Percentiles rank a stretch among this genome's conserved stretches.
These are phyloP conservation scores for Lachnellula suecica DNA, from an alignment of 2,329 filamentous ascomycete species.

Conservation along the genomic window DNA sequence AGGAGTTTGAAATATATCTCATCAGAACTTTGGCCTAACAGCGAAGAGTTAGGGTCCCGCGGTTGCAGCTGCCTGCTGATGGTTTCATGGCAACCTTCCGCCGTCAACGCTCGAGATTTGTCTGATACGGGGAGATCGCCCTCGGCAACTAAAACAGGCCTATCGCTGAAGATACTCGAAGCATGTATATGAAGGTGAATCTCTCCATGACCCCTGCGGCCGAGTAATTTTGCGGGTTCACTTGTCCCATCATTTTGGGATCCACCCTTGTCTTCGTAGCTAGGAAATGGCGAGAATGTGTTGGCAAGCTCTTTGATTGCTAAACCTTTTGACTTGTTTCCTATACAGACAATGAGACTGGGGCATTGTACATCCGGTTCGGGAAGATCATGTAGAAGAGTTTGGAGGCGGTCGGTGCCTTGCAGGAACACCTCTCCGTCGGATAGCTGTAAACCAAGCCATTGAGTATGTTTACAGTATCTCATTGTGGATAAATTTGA, in stretches of 20 bases:
- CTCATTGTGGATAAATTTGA: constrained; percentile 8
- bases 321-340: constrained; percentile 18
- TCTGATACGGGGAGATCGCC: constrained; percentile 12
- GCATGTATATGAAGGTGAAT: constrained; percentile 17
- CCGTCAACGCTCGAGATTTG: constrained; percentile 8
- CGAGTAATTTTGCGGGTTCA: constrained; percentile 8
- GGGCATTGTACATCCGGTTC: constrained; percentile 13
- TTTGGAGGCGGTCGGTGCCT: constrained; percentile 17
- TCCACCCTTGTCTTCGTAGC: constrained; percentile 7
- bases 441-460: constrained; percentile 12
- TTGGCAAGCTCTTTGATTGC: constrained; percentile 19
- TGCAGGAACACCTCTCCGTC: constrained; percentile 14
- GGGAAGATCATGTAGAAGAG: constrained; percentile 17
- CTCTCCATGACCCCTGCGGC: constrained; percentile 10
- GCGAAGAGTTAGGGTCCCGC: background rate
- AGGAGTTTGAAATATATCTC: constrained; percentile 16
- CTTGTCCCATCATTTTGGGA: constrained; percentile 9
- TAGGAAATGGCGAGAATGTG: constrained; percentile 15
- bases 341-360: constrained; percentile 20
- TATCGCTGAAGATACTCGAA: constrained; percentile 12
- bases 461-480: constrained; percentile 21
- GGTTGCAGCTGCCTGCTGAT: constrained; percentile 5
- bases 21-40: constrained; percentile 10
- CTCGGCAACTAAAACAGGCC: constrained; percentile 13
- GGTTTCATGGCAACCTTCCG: constrained; percentile 13